Conservation (phyloP, 495 filamentous ascomycete genomes). For the Aspergillus saccharolyticus region DNA sequence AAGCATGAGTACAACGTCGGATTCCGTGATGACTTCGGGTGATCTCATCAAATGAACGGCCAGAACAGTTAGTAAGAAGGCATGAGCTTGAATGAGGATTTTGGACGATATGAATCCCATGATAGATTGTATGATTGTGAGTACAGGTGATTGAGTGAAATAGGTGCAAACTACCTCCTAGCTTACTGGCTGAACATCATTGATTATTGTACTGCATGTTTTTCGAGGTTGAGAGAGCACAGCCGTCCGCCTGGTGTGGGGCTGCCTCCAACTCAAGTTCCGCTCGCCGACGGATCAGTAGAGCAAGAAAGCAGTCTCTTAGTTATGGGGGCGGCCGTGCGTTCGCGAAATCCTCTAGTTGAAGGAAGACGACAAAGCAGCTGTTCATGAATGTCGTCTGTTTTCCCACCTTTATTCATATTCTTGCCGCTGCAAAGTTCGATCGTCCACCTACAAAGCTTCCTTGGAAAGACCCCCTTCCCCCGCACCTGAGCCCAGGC, state of each 20-base stretch:
- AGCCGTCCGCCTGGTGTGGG: neutral
- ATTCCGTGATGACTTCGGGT: conserved; percentile 65
- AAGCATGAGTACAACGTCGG: conserved; percentile 74
- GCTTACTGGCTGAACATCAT: too few species aligned
- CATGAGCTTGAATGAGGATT: conserved; percentile 71
- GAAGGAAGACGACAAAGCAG: neutral
- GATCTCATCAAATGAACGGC: conserved; percentile 75
- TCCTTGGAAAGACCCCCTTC: neutral
- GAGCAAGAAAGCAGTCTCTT: neutral
- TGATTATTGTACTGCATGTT: neutral
- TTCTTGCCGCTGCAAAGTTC: neutral
- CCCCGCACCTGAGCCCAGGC: neutral
- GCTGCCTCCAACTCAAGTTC: neutral
- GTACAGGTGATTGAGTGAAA: neutral
- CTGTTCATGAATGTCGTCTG: neutral
- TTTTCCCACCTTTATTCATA: neutral
- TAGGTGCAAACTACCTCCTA: neutral
- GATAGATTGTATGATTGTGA: conserved; percentile 13
- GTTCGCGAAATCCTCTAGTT: neutral
- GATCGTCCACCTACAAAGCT: neutral
- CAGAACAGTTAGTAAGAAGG: conserved; percentile 75
- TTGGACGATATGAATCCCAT: conserved; percentile 78
- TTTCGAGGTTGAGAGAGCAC: neutral
- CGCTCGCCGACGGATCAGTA: neutral
- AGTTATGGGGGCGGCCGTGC: neutral